Conservation (phyloP, 2,329 filamentous ascomycete genomes). For the Pseudofabraea citricarpa region DNA sequence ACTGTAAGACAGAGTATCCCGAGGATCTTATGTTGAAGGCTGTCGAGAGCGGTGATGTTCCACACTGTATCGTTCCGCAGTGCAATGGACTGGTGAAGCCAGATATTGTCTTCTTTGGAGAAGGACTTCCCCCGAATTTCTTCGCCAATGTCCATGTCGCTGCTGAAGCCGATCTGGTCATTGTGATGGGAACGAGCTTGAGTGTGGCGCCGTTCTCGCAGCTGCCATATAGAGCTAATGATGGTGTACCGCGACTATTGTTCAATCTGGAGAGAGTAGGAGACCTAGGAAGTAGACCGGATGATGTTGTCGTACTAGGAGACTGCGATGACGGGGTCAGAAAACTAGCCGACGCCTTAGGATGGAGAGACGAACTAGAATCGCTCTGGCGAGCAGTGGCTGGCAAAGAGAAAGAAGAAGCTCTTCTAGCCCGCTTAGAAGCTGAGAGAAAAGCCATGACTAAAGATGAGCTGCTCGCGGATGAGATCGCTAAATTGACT, state of each 20-base stretch:
- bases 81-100: constrained; percentile 77
- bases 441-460: constrained; percentile 16
- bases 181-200: constrained; percentile 86
- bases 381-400: constrained; percentile 62
- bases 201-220: constrained; percentile 85
- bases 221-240: constrained; percentile 60
- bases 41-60: constrained; percentile 63
- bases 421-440: constrained; percentile 33
- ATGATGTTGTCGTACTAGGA: constrained; percentile 81
- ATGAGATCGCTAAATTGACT: constrained; percentile 31
- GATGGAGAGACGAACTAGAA: constrained; percentile 84
- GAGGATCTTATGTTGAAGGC: constrained; percentile 68
- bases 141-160: constrained; percentile 52
- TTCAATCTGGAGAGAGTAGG: constrained; percentile 87
- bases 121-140: constrained; percentile 62
- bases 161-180: constrained; percentile 65
- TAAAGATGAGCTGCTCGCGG: constrained; percentile 43
- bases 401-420: constrained; percentile 52
- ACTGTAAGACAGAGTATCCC: constrained; percentile 71
- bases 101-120: constrained; percentile 81
- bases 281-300: constrained; percentile 66
- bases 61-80: constrained; percentile 53
- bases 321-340: constrained; percentile 81
- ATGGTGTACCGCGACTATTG: constrained; percentile 68
- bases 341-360: constrained; percentile 71